phyloP scores from a whole-genome alignment of 495 filamentous ascomycete species.

The Penicillium diatomitis region DNA sequence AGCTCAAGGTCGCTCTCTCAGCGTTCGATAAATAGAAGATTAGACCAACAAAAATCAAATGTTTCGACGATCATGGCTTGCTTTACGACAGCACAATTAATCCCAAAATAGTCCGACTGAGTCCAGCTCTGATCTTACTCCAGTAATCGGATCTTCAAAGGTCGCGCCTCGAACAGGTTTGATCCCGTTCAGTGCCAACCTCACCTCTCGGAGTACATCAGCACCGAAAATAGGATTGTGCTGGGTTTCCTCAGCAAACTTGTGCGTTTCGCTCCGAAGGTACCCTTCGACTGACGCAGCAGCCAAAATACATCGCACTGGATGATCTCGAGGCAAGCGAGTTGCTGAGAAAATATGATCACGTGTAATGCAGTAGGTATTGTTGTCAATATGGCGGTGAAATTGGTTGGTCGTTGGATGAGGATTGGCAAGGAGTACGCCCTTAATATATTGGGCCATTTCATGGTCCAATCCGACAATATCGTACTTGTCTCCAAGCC shows the following conservation, averaged over 20 bases:
- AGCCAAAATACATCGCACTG: slow-evolving; percentile 15
- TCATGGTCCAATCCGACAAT: slow-evolving; percentile 12
- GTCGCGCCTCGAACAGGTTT: too few relatives aligned
- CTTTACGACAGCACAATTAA: too few relatives aligned
- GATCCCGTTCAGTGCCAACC: background rate
- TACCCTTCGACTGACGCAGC: slow-evolving; percentile 10
- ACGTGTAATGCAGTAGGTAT: slow-evolving; percentile 12
- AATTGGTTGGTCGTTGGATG: slow-evolving; percentile 2
- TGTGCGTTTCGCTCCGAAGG: background rate
- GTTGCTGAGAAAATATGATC: slow-evolving; percentile 17
- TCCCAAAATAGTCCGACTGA: too few relatives aligned
- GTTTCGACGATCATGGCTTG: too few relatives aligned
- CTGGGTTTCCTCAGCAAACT: background rate
- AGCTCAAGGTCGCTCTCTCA: too few relatives aligned
- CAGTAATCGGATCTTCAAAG: too few relatives aligned
- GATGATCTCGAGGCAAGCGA: slow-evolving; percentile 10
- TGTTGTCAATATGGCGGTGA: background rate
- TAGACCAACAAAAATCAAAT: too few relatives aligned
- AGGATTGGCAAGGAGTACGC: slow-evolving; percentile 7
- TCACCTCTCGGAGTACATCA: background rate
- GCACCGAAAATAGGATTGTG: background rate
- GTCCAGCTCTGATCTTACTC: too few relatives aligned
- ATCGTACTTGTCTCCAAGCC: slow-evolving; percentile 18
- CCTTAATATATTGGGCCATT: slow-evolving; percentile 15
- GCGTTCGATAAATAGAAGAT: too few relatives aligned